A percentile compares a stretch with the other conserved stretches of the same genome.
Conservation (phyloP, 2,329 filamentous ascomycete species). For the Monilinia fructicola region DNA sequence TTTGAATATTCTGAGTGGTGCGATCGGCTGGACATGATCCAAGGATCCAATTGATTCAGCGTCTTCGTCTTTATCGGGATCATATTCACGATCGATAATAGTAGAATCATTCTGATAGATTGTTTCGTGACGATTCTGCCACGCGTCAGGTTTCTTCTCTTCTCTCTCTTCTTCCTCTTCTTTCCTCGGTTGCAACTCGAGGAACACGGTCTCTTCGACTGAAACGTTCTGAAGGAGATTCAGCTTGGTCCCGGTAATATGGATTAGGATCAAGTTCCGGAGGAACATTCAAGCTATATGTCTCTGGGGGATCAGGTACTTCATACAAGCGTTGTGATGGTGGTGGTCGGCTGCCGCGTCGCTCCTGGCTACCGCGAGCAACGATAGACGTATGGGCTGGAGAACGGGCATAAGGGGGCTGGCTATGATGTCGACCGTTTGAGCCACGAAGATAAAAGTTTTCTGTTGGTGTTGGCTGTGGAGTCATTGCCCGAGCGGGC, state of each 20-base stretch:
- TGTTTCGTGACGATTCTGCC: neutral
- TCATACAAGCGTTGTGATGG: slow-evolving; percentile 10
- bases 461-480: neutral
- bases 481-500: slow-evolving; percentile 4
- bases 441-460: neutral
- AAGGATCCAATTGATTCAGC: slow-evolving; percentile 14
- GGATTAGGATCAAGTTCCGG: slow-evolving; percentile 10
- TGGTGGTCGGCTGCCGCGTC: slow-evolving; percentile 1
- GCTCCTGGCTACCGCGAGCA: neutral
- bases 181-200: neutral
- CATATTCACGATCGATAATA: slow-evolving; percentile 14
- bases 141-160: neutral
- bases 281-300: slow-evolving; percentile 2
- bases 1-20: neutral
- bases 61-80: slow-evolving; percentile 13
- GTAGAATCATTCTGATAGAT: slow-evolving; percentile 4
- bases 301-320: slow-evolving; percentile 8
- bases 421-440: slow-evolving; percentile 12
- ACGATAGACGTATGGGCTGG: slow-evolving; percentile 4
- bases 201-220: neutral
- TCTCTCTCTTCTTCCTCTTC: slow-evolving; percentile 4
- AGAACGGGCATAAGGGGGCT: slow-evolving; percentile 3
- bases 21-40: neutral
- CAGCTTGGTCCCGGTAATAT: slow-evolving; percentile 10
- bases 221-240: neutral